Evolutionary conservation across 352 stramenopile genomes (phyloP).

Genomic region (Globisporangium iwayamae): DNA sequence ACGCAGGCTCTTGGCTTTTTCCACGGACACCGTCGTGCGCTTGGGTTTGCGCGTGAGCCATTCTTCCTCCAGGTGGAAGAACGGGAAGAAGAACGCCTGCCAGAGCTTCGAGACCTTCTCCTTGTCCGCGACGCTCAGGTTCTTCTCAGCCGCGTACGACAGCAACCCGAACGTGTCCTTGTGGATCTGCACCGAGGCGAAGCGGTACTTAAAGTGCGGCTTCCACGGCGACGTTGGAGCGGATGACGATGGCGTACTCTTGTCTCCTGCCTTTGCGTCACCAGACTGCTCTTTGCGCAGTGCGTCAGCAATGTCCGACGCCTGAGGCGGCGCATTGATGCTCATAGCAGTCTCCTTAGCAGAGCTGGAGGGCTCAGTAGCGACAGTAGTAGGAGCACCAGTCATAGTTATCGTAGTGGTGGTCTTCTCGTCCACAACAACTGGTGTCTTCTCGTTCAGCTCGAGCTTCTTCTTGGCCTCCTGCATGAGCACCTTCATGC

Average conservation of each 20-base stretch:
- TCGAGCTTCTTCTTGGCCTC: constrained; percentile 86
- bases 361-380: not conserved
- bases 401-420: not conserved
- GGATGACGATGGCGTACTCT: constrained; percentile 6
- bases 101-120: constrained; percentile 84
- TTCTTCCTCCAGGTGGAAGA: constrained; percentile 80
- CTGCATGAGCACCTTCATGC: constrained; percentile 92
- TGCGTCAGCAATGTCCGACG: constrained; percentile 56
- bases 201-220: constrained; percentile 71
- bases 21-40: constrained; percentile 52
- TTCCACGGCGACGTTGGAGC: constrained; percentile 34
- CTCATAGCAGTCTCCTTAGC: constrained; percentile 17
- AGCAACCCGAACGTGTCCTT: constrained; percentile 79
- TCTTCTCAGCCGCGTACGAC: constrained; percentile 82
- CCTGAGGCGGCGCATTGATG: constrained; percentile 38
- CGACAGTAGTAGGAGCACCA: constrained; percentile 22
- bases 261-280: constrained; percentile 4
- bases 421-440: constrained; percentile 6
- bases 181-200: constrained; percentile 76
- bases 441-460: constrained; percentile 39
- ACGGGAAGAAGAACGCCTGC: constrained; percentile 82
- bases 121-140: constrained; percentile 72
- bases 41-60: constrained; percentile 81
- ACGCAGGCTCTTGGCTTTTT: constrained; percentile 63
- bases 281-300: constrained; percentile 51